A percentile compares a stretch with the other conserved stretches of the same genome.
phyloP scores from a whole-genome alignment of 495 filamentous ascomycete genomes.

The Xylaria nigripes region DNA sequence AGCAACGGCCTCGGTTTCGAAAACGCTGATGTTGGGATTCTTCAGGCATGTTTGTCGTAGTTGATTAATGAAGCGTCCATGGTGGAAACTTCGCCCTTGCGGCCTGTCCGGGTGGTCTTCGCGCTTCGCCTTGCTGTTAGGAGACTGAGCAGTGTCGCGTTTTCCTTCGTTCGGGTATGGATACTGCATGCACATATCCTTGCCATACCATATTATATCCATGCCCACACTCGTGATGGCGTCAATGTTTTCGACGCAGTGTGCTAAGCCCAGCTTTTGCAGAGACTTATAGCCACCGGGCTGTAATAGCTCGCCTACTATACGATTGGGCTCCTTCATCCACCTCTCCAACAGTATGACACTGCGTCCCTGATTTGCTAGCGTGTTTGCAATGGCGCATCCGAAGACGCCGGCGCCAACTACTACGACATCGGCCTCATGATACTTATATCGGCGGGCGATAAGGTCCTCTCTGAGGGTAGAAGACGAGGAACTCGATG shows the following conservation, averaged over 20 bases:
- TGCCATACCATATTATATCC: constrained; percentile 73
- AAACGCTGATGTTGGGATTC: constrained; percentile 62
- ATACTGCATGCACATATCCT: constrained; percentile 75
- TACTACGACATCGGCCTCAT: constrained; percentile 69
- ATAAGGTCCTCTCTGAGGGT: constrained; percentile 27
- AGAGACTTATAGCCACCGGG: constrained; percentile 83
- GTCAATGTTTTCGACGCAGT: constrained; percentile 87
- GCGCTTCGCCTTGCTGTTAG: constrained; percentile 23
- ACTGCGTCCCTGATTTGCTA: constrained; percentile 76
- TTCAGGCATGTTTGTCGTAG: constrained; percentile 57
- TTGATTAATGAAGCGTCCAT: constrained; percentile 74
- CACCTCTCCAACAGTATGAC: constrained; percentile 85
- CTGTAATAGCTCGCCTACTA: constrained; percentile 92
- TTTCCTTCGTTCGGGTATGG: constrained; percentile 26
- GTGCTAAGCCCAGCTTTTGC: constrained; percentile 64
- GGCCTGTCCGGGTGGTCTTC: constrained; percentile 33
- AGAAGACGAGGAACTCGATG: constrained; percentile 6
- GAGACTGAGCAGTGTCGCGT: constrained; percentile 5
- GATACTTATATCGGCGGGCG: constrained; percentile 34
- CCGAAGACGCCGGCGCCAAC: constrained; percentile 87
- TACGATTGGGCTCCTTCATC: constrained; percentile 90
- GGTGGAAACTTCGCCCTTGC: constrained; percentile 68
- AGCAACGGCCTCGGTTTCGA: constrained; percentile 62
- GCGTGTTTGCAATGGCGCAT: constrained; percentile 74
- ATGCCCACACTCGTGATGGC: constrained; percentile 75